Conservation (phyloP, 306 rosid genomes). For the Prunus mira region DNA sequence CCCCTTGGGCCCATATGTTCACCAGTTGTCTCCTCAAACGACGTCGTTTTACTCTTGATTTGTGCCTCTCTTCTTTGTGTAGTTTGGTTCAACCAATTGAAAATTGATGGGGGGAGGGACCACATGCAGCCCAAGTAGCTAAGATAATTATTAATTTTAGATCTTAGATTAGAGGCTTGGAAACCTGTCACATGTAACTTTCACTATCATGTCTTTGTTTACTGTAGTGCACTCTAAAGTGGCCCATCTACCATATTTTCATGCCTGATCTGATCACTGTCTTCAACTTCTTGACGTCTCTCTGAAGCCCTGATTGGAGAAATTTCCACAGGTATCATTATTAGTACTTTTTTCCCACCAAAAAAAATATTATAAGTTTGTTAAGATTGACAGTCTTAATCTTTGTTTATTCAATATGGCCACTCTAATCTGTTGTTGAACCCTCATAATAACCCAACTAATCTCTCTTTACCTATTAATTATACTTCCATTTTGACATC, state of each 20-base stretch:
- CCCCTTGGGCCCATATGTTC: neutral
- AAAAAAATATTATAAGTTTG: neutral
- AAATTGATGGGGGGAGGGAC: conserved; percentile 30
- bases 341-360: neutral
- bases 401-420: conserved; percentile 13
- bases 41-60: neutral
- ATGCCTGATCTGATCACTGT: conserved; percentile 25
- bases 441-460: conserved; percentile 22
- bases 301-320: conserved; percentile 6
- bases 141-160: conserved; percentile 13
- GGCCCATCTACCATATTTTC: conserved; percentile 37
- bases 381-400: neutral
- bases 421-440: conserved; percentile 13
- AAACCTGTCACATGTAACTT: conserved; percentile 40
- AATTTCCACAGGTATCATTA: conserved; percentile 4
- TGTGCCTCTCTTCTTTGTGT: neutral
- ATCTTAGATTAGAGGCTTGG: neutral
- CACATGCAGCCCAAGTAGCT: conserved; percentile 33
- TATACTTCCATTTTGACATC: neutral
- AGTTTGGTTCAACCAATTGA: conserved; percentile 23
- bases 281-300: conserved; percentile 15
- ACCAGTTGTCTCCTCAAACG: neutral
- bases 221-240: conserved; percentile 23
- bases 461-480: neutral
- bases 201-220: conserved; percentile 11